Evolutionary conservation across 768 basidiomycete species (phyloP).

Genomic region (Grammothele lineata): DNA sequence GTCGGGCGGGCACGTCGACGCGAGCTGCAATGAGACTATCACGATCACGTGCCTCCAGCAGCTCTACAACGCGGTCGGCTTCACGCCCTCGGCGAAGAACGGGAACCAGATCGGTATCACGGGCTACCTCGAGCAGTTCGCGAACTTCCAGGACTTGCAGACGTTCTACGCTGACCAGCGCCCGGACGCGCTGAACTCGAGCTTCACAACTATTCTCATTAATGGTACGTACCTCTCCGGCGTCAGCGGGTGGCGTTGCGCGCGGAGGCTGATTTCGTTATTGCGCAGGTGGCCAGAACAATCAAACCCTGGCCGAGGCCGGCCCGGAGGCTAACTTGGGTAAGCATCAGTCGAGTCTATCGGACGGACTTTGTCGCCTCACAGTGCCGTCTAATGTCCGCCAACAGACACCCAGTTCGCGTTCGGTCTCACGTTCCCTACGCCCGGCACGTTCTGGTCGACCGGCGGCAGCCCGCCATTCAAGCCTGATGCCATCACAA

Average conservation of each 20-base stretch:
- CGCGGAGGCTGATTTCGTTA: conserved; percentile 5
- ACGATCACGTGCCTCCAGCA: conserved; percentile 30
- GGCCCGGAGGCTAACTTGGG: conserved; percentile 60
- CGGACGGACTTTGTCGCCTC: too few relatives aligned
- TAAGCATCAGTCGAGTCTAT: conserved; percentile 37
- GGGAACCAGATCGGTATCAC: conserved; percentile 32
- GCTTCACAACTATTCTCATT: conserved; percentile 51
- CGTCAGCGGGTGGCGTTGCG: too few relatives aligned
- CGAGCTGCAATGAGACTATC: conserved; percentile 29
- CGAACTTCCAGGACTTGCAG: conserved; percentile 28
- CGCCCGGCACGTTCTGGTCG: conserved; percentile 53
- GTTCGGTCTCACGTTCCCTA: conserved; percentile 61
- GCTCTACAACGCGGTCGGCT: conserved; percentile 31
- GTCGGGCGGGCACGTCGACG: conserved; percentile 25
- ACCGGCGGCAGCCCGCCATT: conserved; percentile 62
- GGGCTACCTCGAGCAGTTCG: conserved; percentile 33
- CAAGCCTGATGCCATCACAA: conserved; percentile 39
- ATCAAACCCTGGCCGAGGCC: conserved; percentile 47
- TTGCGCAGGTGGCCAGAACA: conserved; percentile 62
- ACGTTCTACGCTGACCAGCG: conserved; percentile 28
- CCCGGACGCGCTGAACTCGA: conserved; percentile 33
- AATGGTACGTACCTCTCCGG: conserved; percentile 51
- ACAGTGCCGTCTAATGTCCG: too few relatives aligned
- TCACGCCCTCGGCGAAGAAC: conserved; percentile 19
- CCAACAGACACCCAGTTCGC: conserved; percentile 62